Base-by-base conservation (phyloP, 2,329 filamentous ascomycete species). In the Trichoderma sp. region DNA sequence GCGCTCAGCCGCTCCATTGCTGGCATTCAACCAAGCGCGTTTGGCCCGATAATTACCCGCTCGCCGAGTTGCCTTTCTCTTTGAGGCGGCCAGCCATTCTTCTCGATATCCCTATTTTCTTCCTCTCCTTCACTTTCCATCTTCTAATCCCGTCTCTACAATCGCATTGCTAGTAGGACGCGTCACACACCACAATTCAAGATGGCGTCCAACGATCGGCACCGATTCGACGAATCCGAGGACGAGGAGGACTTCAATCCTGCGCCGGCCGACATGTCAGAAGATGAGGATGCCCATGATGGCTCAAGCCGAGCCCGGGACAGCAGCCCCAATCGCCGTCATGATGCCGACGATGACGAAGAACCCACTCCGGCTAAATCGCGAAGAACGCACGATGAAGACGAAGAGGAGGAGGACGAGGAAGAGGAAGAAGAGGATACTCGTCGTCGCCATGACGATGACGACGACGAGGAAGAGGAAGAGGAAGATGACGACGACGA, bases 161-260 rank as follows among this genome's bases (percentile, higher is more conserved):
- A 18, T 59, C 56, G 68, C 58, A 63, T 49, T 49, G n/a, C 32
- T n/a, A 49, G 28, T 43, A 63, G 58, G 56, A 69, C 68, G 64
- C 56, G 55, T 61, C 60, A 37, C 43, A 32, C 49, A 43, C 58
- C 51, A 24, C 64, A 49, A 18, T 73, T 69, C 73, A 81, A 75
- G 69, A 86, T 87, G 84, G 80, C 83, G 70, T 80, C 81, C 51
- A 82, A 80, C 75, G 81, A 84, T 67, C 79, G 76, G 73, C 79
- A 82, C 70, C 82, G 83, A 71, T 85, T 83, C 76, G 84, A 88
- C 75, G 87, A 90, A 70, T 90, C 87, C 70, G 91, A 92, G 68
- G 92, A 96, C 61, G 94, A 96, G 74, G 90, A 92, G 70, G 91
- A 95, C 78, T 97, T 97, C 85, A 97, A 97, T 79, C 94, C 94